Evolutionary conservation across 1,284 basidiomycete genomes (phyloP), one percentile per base, ranked within the genome.

Genomic region (Quambalaria eucalypti): DNA sequence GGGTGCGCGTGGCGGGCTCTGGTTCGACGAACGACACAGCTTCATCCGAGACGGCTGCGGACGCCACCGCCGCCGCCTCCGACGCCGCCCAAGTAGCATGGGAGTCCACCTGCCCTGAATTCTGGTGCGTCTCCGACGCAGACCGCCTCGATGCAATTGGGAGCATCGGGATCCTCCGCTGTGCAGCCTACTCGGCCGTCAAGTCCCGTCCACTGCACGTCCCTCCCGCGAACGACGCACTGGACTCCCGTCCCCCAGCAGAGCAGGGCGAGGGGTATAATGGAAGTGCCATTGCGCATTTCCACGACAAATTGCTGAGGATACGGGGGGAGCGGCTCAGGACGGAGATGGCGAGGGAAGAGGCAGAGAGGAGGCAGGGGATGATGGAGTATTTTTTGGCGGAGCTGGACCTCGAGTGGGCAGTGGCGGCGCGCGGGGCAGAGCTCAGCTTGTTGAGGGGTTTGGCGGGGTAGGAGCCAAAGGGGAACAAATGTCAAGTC

Each of bases 101-200:
- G 89, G 85, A 92, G 57, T 74, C 82, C 1, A 73, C 76, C n/a
- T 92, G 88, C 66, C 54, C 80, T 0, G 91, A 95, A 72, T 80
- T 95, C 46, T 86, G 88, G 72, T 91, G 87, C 59, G 89, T 93
- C 0, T 90, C 92, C 74, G 91, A 96, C 73, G 90, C 90, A 0
- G 91, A 95, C 72, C 81, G 90, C 42, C 77, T 96, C 14, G 91
- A 96, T 73, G 88, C 89, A 1, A 90, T 96, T 48, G 91, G 91
- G 1, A 87, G 86, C 4, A 87, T 93, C 59, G 90, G 88, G 2
- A 83, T 95, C 59, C 78, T 95, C 79, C 82, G 91, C 0, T 91
- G 87, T 68, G 84, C 88, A 1, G 90, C 90, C 0, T 95, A 84
- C 71, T 87, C 83, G 56, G 82, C 84, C 9, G 81, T 79, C 0